Evolutionary conservation across 2,329 filamentous ascomycete species (phyloP), one percentile per base, ranked within the genome.

Genomic region (Fusarium circinatum): DNA sequence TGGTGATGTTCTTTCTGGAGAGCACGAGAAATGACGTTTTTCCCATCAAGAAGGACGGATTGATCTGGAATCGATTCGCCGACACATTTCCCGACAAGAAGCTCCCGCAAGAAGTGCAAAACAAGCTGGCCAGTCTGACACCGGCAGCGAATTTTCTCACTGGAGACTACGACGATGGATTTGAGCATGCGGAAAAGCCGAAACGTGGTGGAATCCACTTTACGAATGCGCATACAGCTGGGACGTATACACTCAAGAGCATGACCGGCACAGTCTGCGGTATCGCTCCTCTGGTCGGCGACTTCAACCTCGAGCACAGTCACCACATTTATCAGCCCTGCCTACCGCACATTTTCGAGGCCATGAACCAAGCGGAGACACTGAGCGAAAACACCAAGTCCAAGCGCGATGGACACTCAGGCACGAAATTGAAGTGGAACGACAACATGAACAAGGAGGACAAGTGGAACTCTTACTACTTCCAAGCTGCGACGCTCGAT

Each of bases 21-120:
- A 85, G 84, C 48, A 85, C 84, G 1, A 80, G 85, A 26, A 82
- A 82, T 8, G 85, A 86, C 56, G 81, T 86, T 7, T 86, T 86
- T 32, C 85, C 85, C 0, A 72, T 86, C 32, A 84, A 85, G 42
- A 83, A 83, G 62, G 77, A 80, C 4, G 83, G 82, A 10, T 68
- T 83, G 41, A 82, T 85, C 24, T 83, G 80, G 70, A 76, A 83
- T 9, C 80, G 80, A 3, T 78, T 83, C 1, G 70, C 76, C 7
- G 72, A 80, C 4, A 83, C 83, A 3, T 79, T 78, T 20, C 76
- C 79, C 13, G 73, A 82, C 8, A 72, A 77, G 15, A 75, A 75
- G 2, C 55, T 86, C 1, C 84, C 84, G 0, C 67, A 79, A 3
- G 77, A 78, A 2, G 80, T 82, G 0, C 73, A 78, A 15, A 57